Evolutionary conservation across 2,329 filamentous ascomycete species (phyloP), one percentile per base, ranked within the genome.

Genomic region (Curvularia spicifera): DNA sequence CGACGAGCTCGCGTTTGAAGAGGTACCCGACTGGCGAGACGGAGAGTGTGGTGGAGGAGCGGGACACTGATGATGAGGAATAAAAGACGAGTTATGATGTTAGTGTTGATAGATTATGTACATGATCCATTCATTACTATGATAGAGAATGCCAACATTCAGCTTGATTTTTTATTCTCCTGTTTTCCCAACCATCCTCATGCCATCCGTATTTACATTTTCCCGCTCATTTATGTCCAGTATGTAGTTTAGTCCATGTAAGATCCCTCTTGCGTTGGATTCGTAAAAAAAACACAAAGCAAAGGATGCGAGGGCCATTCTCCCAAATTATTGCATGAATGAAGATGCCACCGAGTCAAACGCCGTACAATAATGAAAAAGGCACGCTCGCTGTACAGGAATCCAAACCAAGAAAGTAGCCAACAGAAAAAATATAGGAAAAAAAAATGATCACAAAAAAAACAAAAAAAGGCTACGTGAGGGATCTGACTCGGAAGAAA

Each of bases 11-110:
- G 31, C 52, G 57, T 24, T 47, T 50, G n/a, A 58, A 55, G 10
- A 58, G 59, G n/a, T 61, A 40, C 40, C 43, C 53, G 13, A 57
- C 45, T 18, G 49, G 47, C 4, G 56, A 53, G 31, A 39, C 39
- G 18, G 57, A 57, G 48, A 56, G 51, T 51, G 59, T 60, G 20
- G 44, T 53, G 39, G 60, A 60, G 40, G 52, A 62, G 26, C 37
- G 26, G 43, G 57, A 66, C 37, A 56, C 54, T 9, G 63, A 62
- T 33, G 59, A 60, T 22, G 22, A 49, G 12, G 22, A 39, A 12
- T 24, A 18, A 2, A 49, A 10, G 33, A 22, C 15, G 8, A 15
- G 18, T 15, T n/a, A 24, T 35, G 12, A 28, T 51, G 35, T 9
- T 39, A 26, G 8, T 13, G 20, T 31, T n/a, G 47, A 35, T 42